Evolutionary conservation across 352 stramenopile genomes (phyloP), one percentile per base, ranked within the genome.

Genomic region (Peronospora belbahrii): DNA sequence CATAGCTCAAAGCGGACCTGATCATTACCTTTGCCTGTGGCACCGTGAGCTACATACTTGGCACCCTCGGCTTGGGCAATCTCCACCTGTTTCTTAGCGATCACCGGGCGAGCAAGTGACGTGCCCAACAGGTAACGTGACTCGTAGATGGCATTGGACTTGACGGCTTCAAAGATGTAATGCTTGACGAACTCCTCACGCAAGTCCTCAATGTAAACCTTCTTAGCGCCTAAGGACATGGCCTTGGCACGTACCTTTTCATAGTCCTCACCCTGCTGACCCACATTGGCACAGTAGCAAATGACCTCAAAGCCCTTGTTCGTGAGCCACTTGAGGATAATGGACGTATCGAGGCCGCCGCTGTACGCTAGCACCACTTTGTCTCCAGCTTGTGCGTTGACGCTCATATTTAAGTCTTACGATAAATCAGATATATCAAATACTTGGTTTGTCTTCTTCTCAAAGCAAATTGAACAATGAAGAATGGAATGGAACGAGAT

Each of bases 11-110:
- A 99, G 42, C 96, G 93, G 20, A 97, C 89, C 72, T 99, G 96
- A 75, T 99, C 96, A 70, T 99, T 99, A 44, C 96, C 96, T 83
- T 99, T 99, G 54, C 96, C 96, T 19, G 96, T 99, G 46, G 96
- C 95, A 11, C 96, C 96, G 73, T 99, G 96, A 30, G 94, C 85
- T 44, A 99, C 83, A 65, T 88, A 96, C 70, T 86, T 85, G 38
- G 90, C 90, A 17, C 85, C 85, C 59, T 97, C 91, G 10, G 68
- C 64, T 54, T 93, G 68, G 13, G 89, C 90, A 44, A 98, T 97
- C 73, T 96, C 83, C 55, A 99, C 69, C 65, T 92, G 66, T 70
- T 97, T 95, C 82, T 98, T 98, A 48, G 95, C 88, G 61, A 99
- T 99, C 65, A 97, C 96, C 2, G 96, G 96, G 5, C 96, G 93